Conservation (phyloP, 768 basidiomycete species). For the Udeniomyces megalosporus region DNA sequence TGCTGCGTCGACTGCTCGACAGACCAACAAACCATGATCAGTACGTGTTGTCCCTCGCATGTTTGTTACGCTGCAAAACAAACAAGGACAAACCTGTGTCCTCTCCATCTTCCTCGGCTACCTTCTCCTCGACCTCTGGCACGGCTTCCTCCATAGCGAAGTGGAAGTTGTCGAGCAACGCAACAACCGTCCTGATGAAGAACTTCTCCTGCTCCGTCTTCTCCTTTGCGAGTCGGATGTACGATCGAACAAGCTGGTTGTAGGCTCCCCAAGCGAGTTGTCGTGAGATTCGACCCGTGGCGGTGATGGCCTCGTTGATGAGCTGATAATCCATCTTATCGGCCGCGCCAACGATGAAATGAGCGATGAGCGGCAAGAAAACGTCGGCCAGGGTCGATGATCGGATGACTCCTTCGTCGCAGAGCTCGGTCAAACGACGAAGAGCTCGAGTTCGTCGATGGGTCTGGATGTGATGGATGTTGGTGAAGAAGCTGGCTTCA, state of each 20-base stretch:
- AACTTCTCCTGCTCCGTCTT: conserved; percentile 61
- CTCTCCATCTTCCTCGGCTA: conserved; percentile 19
- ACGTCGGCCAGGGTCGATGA: conserved; percentile 53
- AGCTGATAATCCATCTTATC: conserved; percentile 57
- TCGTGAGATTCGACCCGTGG: conserved; percentile 61
- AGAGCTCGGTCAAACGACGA: conserved; percentile 62
- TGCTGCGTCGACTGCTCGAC: no score
- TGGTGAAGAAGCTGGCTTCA: conserved; percentile 93
- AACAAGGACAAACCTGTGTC: no score
- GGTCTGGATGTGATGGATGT: conserved; percentile 80
- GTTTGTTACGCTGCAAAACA: no score
- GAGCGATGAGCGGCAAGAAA: conserved; percentile 71
- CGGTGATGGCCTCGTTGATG: conserved; percentile 69
- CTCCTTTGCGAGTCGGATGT: conserved; percentile 41
- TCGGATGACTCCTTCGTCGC: conserved; percentile 47
- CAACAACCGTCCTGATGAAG: conserved; percentile 67
- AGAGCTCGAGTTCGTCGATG: conserved; percentile 78
- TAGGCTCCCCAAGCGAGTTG: conserved; percentile 73
- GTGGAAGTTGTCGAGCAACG: conserved; percentile 76
- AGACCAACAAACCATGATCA: no score
- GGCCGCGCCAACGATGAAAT: conserved; percentile 49
- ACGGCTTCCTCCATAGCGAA: conserved; percentile 60
- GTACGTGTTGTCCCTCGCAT: no score
- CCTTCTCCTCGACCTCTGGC: conserved; percentile 11
- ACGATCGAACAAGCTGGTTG: conserved; percentile 59